These are phyloP conservation scores for Dictyostelium capitatum DNA, from an alignment of 78 protist species.

Conservation along the genomic window DNA sequence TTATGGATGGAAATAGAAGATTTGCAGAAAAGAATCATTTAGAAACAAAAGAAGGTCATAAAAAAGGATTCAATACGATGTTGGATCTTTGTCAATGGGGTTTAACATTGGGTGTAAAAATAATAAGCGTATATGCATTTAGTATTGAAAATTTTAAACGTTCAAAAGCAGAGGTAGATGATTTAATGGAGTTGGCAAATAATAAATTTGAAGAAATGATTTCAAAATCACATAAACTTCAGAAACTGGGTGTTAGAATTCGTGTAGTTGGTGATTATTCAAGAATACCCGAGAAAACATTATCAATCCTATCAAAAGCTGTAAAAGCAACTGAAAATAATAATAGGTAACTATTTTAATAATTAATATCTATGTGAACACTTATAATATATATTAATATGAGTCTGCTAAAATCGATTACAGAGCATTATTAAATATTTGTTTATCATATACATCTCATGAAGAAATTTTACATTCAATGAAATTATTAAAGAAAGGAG, in stretches of 20 bases:
- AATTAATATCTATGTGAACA: no score
- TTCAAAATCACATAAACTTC: constrained; percentile 41
- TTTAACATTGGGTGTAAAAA: constrained; percentile 87
- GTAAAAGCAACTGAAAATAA: constrained; percentile 58
- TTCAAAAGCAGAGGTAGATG: constrained; percentile 84
- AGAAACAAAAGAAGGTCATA: constrained; percentile 78
- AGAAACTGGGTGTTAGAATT: constrained; percentile 66
- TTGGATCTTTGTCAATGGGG: constrained; percentile 88
- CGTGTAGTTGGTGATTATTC: constrained; percentile 88
- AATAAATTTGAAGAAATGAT: constrained; percentile 69
- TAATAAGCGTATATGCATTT: constrained; percentile 95
- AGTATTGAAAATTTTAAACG: constrained; percentile 95
- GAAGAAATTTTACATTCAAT: constrained; percentile 86
- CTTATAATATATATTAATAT: no score
- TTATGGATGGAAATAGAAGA: constrained; percentile 97
- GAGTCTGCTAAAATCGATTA: no score
- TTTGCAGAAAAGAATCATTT: constrained; percentile 68
- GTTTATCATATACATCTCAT: constrained; percentile 92
- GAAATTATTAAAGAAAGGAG: constrained; percentile 40
- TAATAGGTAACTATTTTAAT: no score
- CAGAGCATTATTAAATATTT: constrained; percentile 83
- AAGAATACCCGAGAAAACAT: constrained; percentile 41
- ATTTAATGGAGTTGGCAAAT: constrained; percentile 88
- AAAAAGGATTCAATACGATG: constrained; percentile 80
- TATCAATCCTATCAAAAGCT: constrained; percentile 43